A percentile compares a stretch with the other conserved stretches of the same genome.
These are phyloP conservation scores for Moniliophthora roreri DNA, from an alignment of 1,284 basidiomycete species.

Conservation along the genomic window DNA sequence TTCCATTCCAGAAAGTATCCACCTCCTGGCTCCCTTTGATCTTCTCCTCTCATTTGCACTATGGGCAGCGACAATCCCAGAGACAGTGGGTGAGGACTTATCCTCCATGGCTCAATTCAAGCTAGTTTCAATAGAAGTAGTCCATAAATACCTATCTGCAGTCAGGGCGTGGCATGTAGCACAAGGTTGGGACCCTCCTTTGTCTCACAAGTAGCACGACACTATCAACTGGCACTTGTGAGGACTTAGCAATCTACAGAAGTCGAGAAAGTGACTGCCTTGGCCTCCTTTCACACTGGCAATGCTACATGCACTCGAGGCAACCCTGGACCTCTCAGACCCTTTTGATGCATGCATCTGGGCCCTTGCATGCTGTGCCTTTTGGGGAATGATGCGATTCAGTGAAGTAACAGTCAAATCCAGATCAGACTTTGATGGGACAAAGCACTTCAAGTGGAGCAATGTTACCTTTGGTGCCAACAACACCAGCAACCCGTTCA, in stretches of 20 bases:
- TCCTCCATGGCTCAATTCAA: constrained; percentile 21
- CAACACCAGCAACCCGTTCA: neutral
- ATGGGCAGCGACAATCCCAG: neutral
- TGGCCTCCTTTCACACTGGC: constrained; percentile 27
- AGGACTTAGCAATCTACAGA: constrained; percentile 26
- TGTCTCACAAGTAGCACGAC: constrained; percentile 17
- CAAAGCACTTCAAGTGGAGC: constrained; percentile 22
- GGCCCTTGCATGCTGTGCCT: constrained; percentile 32
- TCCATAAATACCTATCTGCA: constrained; percentile 32
- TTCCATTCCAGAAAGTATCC: neutral
- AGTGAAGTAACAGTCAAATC: constrained; percentile 30
- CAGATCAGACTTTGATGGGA: constrained; percentile 17
- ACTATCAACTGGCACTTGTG: constrained; percentile 29
- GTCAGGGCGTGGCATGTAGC: constrained; percentile 36
- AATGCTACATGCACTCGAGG: constrained; percentile 25
- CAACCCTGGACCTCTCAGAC: constrained; percentile 20
- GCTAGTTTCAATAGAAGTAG: constrained; percentile 23
- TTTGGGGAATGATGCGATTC: constrained; percentile 37
- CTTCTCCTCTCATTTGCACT: neutral
- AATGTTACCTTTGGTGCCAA: constrained; percentile 6
- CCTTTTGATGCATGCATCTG: constrained; percentile 36
- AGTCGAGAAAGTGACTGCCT: constrained; percentile 1
- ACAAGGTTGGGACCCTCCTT: constrained; percentile 34
- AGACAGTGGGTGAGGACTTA: neutral
- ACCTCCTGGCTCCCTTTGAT: neutral